Percentiles rank a stretch among this genome's conserved stretches.
Evolutionary conservation across 2,329 filamentous ascomycete species (phyloP).

Genomic region (Purpureocillium takamizusanense): DNA sequence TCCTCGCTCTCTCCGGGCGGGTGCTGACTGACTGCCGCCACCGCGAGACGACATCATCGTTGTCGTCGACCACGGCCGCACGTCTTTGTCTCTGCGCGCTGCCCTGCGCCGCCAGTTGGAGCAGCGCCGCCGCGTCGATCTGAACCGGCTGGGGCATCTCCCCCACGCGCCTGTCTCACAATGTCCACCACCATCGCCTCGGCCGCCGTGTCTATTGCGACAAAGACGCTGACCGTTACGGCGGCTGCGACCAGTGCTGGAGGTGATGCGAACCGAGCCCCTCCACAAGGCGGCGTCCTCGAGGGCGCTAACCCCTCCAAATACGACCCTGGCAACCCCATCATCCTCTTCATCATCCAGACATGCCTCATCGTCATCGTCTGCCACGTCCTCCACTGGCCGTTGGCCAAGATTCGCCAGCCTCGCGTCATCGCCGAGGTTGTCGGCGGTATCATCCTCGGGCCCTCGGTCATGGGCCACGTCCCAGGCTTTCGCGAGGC

Average conservation of each 20-base stretch:
- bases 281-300: constrained; percentile 52
- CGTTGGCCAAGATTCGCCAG: constrained; percentile 67
- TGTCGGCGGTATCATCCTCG: constrained; percentile 74
- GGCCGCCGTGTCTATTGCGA: too few relatives aligned
- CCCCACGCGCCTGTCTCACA: too few relatives aligned
- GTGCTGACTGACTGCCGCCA: too few relatives aligned
- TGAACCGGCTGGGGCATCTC: too few relatives aligned
- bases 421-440: constrained; percentile 80
- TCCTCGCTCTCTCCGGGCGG: too few relatives aligned
- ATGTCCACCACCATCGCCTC: too few relatives aligned
- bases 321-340: constrained; percentile 63
- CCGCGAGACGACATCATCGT: too few relatives aligned
- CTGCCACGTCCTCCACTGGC: constrained; percentile 55
- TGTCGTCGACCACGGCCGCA: too few relatives aligned
- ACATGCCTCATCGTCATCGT: constrained; percentile 38
- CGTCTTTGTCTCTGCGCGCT: too few relatives aligned
- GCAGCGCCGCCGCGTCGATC: too few relatives aligned
- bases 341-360: constrained; percentile 72
- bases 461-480: constrained; percentile 79
- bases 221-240: background rate
- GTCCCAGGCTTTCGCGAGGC: constrained; percentile 68
- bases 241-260: background rate
- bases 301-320: constrained; percentile 60
- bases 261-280: background rate
- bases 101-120: too few relatives aligned